Percentiles rank a stretch among this genome's conserved stretches.
phyloP scores from a whole-genome alignment of 805 yeast genomes.

The Candida peoriensis region DNA sequence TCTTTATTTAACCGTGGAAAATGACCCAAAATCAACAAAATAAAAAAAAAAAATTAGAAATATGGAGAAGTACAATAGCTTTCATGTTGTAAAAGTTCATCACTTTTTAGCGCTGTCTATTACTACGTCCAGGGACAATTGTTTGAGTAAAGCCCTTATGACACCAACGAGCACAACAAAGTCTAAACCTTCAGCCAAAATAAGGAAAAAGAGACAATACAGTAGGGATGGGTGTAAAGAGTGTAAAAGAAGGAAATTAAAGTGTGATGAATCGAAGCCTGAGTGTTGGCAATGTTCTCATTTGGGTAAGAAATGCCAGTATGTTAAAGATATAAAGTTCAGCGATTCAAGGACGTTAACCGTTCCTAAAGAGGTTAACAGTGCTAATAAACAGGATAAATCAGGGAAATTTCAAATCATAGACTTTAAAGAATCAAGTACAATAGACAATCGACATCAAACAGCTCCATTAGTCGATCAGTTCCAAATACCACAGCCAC shows the following conservation, averaged over 20 bases:
- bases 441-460: not conserved
- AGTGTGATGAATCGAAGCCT: slow-evolving; percentile 24
- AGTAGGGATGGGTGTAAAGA: slow-evolving; percentile 41
- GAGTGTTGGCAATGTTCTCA: slow-evolving; percentile 37
- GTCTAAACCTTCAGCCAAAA: too few relatives aligned
- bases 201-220: slow-evolving; percentile 35
- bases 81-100: too few relatives aligned
- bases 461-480: not conserved
- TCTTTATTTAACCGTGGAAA: too few relatives aligned
- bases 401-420: not conserved
- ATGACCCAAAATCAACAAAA: too few relatives aligned
- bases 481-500: not conserved
- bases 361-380: slow-evolving; percentile 1
- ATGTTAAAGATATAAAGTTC: slow-evolving; percentile 25
- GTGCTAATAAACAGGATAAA: not conserved
- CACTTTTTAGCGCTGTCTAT: too few relatives aligned
- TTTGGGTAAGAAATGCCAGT: slow-evolving; percentile 32
- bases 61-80: too few relatives aligned
- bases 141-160: too few relatives aligned
- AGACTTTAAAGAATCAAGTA: not conserved
- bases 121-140: too few relatives aligned
- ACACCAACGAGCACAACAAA: too few relatives aligned
- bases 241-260: slow-evolving; percentile 39
- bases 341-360: slow-evolving; percentile 16
- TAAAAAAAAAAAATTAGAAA: too few relatives aligned